Evolutionary conservation across 805 yeast species (phyloP).

Genomic region (Hanseniaspora guilliermondii): DNA sequence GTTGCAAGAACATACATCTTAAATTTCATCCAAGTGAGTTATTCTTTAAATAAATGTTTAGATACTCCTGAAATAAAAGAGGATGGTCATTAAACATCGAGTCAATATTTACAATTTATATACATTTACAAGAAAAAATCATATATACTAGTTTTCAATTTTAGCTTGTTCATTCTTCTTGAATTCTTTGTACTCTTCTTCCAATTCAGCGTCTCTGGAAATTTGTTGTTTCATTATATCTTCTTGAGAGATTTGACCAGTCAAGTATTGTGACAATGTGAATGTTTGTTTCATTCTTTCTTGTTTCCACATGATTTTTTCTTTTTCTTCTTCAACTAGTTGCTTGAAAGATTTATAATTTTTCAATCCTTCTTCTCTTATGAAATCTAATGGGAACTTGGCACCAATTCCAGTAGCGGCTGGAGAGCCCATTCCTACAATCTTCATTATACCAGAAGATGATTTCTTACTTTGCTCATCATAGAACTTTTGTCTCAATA

Average conservation of each 20-base stretch:
- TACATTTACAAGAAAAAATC: background rate
- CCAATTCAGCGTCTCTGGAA: constrained; percentile 33
- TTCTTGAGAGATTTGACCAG: constrained; percentile 68
- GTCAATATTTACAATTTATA: background rate
- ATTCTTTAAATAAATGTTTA: too few relatives aligned
- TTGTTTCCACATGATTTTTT: constrained; percentile 47
- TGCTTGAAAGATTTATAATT: constrained; percentile 74
- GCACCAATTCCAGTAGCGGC: constrained; percentile 31
- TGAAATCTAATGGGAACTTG: constrained; percentile 62
- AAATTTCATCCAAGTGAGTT: too few relatives aligned
- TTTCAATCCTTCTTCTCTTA: constrained; percentile 85
- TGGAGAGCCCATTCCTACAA: constrained; percentile 43
- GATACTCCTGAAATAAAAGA: background rate
- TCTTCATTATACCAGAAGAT: constrained; percentile 42
- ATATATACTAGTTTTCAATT: constrained; percentile 4
- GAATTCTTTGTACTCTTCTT: constrained; percentile 25
- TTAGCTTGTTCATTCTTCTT: constrained; percentile 19
- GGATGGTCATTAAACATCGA: background rate
- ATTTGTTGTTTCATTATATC: constrained; percentile 37
- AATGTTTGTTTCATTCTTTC: constrained; percentile 63
- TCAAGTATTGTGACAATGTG: constrained; percentile 72
- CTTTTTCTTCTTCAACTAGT: constrained; percentile 73
- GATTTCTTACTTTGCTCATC: constrained; percentile 37
- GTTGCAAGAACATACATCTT: too few relatives aligned
- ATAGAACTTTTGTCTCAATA: constrained; percentile 59